Evolutionary conservation across 768 basidiomycete genomes (phyloP).

Genomic region (Rhodocollybia butyracea): DNA sequence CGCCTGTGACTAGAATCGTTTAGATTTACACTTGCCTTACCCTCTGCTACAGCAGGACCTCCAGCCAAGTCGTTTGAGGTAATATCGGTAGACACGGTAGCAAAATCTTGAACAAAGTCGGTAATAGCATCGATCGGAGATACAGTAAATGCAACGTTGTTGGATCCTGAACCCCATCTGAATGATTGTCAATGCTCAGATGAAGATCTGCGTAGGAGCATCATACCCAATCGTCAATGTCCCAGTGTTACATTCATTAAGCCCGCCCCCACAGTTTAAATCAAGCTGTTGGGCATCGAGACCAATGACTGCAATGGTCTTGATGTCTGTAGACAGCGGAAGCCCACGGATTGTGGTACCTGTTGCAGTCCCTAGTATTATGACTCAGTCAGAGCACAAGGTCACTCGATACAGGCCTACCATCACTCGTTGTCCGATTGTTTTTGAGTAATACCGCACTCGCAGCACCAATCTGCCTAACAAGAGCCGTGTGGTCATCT

Average conservation of each 20-base stretch:
- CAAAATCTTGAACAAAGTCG: slow-evolving; percentile 34
- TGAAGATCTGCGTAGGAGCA: slow-evolving; percentile 20
- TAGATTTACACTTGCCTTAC: no score
- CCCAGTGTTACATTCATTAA: slow-evolving; percentile 53
- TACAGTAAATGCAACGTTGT: slow-evolving; percentile 40
- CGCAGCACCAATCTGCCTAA: slow-evolving; percentile 59
- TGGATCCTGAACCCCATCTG: slow-evolving; percentile 52
- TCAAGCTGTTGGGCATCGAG: slow-evolving; percentile 55
- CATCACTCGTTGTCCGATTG: slow-evolving; percentile 35
- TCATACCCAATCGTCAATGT: slow-evolving; percentile 59
- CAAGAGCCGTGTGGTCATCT: slow-evolving; percentile 45
- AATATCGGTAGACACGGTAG: slow-evolving; percentile 36
- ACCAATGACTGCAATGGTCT: slow-evolving; percentile 56
- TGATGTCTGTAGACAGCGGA: slow-evolving; percentile 46
- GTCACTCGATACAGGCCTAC: slow-evolving; percentile 13
- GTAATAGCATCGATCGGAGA: slow-evolving; percentile 47
- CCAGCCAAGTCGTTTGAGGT: slow-evolving; percentile 39
- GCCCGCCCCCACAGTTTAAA: slow-evolving; percentile 42
- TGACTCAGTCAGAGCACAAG: background rate
- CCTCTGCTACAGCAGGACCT: slow-evolving; percentile 36
- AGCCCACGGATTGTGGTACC: slow-evolving; percentile 37
- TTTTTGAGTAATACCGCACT: slow-evolving; percentile 74
- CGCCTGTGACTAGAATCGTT: no score
- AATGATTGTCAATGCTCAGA: background rate
- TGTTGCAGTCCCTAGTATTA: slow-evolving; percentile 10